Percentiles rank a stretch among this genome's conserved stretches.
These are phyloP conservation scores for Penicillium riverlandense DNA, from an alignment of 495 filamentous ascomycete genomes.

Conservation along the genomic window DNA sequence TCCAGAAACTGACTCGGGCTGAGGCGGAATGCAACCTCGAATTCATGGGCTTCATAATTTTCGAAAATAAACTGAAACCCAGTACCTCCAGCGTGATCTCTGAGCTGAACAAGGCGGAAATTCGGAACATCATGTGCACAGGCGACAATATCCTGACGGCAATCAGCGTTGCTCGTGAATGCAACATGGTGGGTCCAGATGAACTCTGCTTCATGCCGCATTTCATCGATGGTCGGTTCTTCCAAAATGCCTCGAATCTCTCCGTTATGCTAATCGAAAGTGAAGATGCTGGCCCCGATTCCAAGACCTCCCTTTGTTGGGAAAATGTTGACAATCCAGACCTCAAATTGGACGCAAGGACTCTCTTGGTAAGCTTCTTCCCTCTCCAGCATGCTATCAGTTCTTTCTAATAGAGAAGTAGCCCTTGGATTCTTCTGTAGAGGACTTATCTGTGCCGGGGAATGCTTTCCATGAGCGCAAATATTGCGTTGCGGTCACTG, in stretches of 20 bases:
- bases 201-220: constrained; percentile 90
- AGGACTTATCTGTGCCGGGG: constrained; percentile 80
- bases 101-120: constrained; percentile 77
- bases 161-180: constrained; percentile 92
- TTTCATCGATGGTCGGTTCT: constrained; percentile 60
- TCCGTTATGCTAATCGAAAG: constrained; percentile 2
- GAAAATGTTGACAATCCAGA: constrained; percentile 83
- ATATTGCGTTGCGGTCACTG: constrained; percentile 82
- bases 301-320: constrained; percentile 70
- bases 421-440: constrained; percentile 61
- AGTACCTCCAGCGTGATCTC: constrained; percentile 69
- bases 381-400: neutral
- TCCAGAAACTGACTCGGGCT: constrained; percentile 82
- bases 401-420: constrained; percentile 29
- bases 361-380: constrained; percentile 50
- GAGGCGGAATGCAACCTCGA: constrained; percentile 77
- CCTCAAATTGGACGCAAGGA: constrained; percentile 67
- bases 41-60: constrained; percentile 94
- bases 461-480: constrained; percentile 70
- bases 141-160: constrained; percentile 98
- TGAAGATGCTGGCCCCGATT: constrained; percentile 53
- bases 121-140: constrained; percentile 93
- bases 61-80: constrained; percentile 96
- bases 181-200: constrained; percentile 68
- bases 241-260: neutral